Conservation (phyloP, 192 early-diverging fungal species). For the Coemansia sp. region DNA sequence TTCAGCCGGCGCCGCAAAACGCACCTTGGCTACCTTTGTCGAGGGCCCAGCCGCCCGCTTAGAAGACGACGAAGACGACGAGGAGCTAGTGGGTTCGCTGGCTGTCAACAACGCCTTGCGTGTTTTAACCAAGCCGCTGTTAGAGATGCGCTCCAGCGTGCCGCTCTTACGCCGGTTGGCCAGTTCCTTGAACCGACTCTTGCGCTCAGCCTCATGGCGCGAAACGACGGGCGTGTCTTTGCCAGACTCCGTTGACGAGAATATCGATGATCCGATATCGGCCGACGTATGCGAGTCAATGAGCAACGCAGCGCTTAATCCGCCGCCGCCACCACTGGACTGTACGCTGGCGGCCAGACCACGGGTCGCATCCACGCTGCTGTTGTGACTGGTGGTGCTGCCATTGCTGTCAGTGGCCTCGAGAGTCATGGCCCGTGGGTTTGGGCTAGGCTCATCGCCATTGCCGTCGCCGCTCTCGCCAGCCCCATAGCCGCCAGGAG, state of each 20-base stretch:
- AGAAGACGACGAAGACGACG: slow-evolving; percentile 10
- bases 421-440: slow-evolving; percentile 26
- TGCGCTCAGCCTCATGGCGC: slow-evolving; percentile 33
- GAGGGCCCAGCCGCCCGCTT: not conserved
- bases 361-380: slow-evolving; percentile 27
- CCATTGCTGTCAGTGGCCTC: slow-evolving; percentile 41
- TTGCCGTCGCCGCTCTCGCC: slow-evolving; percentile 20
- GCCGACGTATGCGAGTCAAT: slow-evolving; percentile 36
- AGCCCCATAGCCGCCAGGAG: slow-evolving; percentile 8
- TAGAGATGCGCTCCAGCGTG: slow-evolving; percentile 49
- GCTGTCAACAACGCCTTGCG: slow-evolving; percentile 44
- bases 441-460: slow-evolving; percentile 34
- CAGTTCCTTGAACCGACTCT: slow-evolving; percentile 37
- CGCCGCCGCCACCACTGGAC: not conserved
- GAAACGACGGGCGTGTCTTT: slow-evolving; percentile 8
- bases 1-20: slow-evolving; percentile 16
- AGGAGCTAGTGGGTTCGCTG: slow-evolving; percentile 20
- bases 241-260: slow-evolving; percentile 38
- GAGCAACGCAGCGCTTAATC: slow-evolving; percentile 8
- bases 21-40: slow-evolving; percentile 17
- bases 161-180: slow-evolving; percentile 56
- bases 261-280: slow-evolving; percentile 50
- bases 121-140: slow-evolving; percentile 46
- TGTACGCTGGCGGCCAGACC: slow-evolving; percentile 40
- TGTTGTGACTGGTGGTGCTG: slow-evolving; percentile 40